A percentile compares a stretch with the other conserved stretches of the same genome.
phyloP scores from a whole-genome alignment of 31 red algal genomes.

The Endocladia muricata region DNA sequence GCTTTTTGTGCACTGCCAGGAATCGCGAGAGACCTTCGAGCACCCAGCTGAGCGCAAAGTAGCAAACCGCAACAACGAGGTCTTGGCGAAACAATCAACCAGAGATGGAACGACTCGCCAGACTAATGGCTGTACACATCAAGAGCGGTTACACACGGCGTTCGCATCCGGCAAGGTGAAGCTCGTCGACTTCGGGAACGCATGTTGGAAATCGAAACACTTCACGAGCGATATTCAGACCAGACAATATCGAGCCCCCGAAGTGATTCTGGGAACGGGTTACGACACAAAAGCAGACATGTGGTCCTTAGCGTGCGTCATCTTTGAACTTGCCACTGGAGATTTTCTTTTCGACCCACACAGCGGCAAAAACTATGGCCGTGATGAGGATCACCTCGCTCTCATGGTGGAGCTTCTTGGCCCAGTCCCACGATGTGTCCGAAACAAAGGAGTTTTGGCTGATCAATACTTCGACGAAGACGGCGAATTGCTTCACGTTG shows the following conservation, averaged over 20 bases:
- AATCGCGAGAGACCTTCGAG: neutral
- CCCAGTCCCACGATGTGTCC: constrained; percentile 52
- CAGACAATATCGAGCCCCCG: constrained; percentile 89
- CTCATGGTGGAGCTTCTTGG: constrained; percentile 91
- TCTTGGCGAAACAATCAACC: neutral
- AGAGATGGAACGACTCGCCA: constrained; percentile 5
- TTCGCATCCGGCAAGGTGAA: constrained; percentile 66
- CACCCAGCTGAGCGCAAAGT: neutral
- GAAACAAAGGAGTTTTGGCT: constrained; percentile 41
- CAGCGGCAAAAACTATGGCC: constrained; percentile 43
- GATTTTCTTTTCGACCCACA: constrained; percentile 91
- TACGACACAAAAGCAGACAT: constrained; percentile 89
- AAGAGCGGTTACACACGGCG: too few relatives aligned
- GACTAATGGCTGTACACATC: too few relatives aligned
- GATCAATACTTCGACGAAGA: constrained; percentile 55
- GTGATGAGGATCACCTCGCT: constrained; percentile 92
- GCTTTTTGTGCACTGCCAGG: constrained; percentile 52
- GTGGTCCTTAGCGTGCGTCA: constrained; percentile 87
- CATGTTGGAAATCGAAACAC: constrained; percentile 87
- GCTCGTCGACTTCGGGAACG: constrained; percentile 96
- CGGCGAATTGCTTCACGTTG: constrained; percentile 71
- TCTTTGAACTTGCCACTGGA: constrained; percentile 90
- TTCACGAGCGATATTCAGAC: constrained; percentile 99
- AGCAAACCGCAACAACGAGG: neutral
- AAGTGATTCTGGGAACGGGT: constrained; percentile 85